Conservation (phyloP, 1,284 basidiomycete genomes). For the Afroboletus lepidellus region DNA sequence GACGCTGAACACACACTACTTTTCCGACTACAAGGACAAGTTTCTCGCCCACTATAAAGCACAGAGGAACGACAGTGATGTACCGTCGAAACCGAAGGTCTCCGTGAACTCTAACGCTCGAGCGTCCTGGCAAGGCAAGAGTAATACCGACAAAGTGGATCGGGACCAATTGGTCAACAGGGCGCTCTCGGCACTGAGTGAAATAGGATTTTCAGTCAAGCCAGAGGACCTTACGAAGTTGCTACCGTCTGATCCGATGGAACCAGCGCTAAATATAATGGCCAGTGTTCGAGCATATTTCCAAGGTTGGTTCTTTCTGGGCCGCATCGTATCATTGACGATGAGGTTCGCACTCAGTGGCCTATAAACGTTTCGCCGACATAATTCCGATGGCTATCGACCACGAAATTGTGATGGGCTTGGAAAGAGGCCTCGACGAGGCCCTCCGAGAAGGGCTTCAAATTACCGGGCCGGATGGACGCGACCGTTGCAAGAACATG, state of each 20-base stretch:
- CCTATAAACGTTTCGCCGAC: conserved; percentile 70
- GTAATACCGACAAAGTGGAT: background rate
- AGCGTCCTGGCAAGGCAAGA: too few species aligned
- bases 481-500: conserved; percentile 44
- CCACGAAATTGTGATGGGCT: conserved; percentile 52
- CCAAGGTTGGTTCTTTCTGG: conserved; percentile 46
- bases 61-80: conserved; percentile 33
- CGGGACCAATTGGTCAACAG: background rate
- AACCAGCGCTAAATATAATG: conserved; percentile 62
- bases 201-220: conserved; percentile 44
- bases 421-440: conserved; percentile 43
- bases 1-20: conserved; percentile 59
- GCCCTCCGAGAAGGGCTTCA: conserved; percentile 44
- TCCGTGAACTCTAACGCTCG: background rate
- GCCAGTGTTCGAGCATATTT: conserved; percentile 72
- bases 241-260: conserved; percentile 51
- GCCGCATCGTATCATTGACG: background rate
- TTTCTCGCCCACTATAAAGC: conserved; percentile 51
- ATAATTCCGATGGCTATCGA: conserved; percentile 43
- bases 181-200: conserved; percentile 1
- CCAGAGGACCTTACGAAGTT: conserved; percentile 51
- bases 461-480: conserved; percentile 4
- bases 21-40: conserved; percentile 55
- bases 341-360: conserved; percentile 42
- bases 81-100: conserved; percentile 26